These are phyloP conservation scores for Phaeophleospora eucalypticola DNA, from an alignment of 2,329 filamentous ascomycete genomes.

Conservation along the genomic window DNA sequence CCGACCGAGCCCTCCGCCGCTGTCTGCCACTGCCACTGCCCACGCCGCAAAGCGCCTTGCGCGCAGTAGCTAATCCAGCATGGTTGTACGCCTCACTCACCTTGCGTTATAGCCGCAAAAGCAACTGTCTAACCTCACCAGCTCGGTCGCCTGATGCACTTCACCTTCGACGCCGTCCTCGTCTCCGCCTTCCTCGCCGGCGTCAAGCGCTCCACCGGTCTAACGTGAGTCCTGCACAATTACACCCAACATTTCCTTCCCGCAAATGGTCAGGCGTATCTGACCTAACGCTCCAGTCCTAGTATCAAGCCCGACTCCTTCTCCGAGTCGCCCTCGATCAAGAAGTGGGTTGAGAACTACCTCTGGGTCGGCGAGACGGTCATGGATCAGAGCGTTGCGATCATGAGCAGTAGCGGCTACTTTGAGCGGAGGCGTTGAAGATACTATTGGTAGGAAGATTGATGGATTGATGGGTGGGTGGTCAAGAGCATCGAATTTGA, in stretches of 20 bases:
- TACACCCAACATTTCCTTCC: background rate
- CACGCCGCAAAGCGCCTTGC: conserved; percentile 1
- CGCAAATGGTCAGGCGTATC: conserved; percentile 4
- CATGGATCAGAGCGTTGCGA: conserved; percentile 93
- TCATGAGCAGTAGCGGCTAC: conserved; percentile 81
- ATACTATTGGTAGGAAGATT: background rate
- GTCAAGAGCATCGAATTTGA: no score
- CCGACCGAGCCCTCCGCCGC: background rate
- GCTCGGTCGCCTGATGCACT: conserved; percentile 90
- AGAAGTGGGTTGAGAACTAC: conserved; percentile 88
- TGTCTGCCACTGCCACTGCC: background rate
- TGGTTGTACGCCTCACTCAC: conserved; percentile 7
- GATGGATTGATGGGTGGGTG: background rate
- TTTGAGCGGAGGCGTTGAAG: conserved; percentile 80
- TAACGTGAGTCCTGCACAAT: conserved; percentile 70
- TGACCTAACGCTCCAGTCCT: conserved; percentile 53
- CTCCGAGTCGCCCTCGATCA: conserved; percentile 75
- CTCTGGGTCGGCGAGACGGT: conserved; percentile 94
- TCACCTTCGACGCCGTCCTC: conserved; percentile 92
- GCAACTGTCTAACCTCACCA: conserved; percentile 60
- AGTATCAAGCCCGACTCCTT: conserved; percentile 87
- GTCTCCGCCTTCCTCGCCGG: conserved; percentile 95
- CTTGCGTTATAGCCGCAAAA: background rate
- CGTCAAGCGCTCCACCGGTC: conserved; percentile 92
- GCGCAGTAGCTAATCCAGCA: background rate